phyloP scores from a whole-genome alignment of 1,284 basidiomycete genomes.

The Xerocomus nothofagi region DNA sequence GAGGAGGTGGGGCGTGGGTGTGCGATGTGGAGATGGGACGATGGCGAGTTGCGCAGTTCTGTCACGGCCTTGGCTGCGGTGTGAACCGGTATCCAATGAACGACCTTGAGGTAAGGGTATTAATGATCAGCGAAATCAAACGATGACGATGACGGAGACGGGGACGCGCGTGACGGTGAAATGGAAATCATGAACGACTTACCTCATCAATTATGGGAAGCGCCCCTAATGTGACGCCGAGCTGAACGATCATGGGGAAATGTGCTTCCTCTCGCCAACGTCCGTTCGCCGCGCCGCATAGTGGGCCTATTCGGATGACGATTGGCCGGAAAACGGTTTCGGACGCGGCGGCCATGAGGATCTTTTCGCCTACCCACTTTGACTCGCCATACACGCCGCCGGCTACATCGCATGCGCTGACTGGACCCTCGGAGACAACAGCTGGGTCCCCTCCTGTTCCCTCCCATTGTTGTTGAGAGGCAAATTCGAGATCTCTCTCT shows the following conservation, averaged over 20 bases:
- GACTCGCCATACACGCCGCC: constrained; percentile 42
- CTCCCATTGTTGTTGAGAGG: not conserved
- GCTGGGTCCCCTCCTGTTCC: not conserved
- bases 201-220: constrained; percentile 26
- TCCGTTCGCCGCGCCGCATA: constrained; percentile 35
- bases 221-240: constrained; percentile 12
- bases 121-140: not conserved
- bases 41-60: constrained; percentile 14
- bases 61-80: constrained; percentile 14
- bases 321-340: constrained; percentile 28
- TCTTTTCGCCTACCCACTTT: constrained; percentile 47
- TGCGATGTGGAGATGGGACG: constrained; percentile 8
- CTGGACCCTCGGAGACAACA: constrained; percentile 4
- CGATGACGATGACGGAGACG: not conserved
- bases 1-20: constrained; percentile 18
- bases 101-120: constrained; percentile 4
- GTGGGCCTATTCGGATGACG: constrained; percentile 41
- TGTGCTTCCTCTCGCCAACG: constrained; percentile 31
- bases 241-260: constrained; percentile 33
- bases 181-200: not conserved
- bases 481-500: not conserved
- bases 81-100: constrained; percentile 25
- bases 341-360: constrained; percentile 31
- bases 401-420: constrained; percentile 29
- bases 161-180: too few relatives aligned